Percentiles rank a stretch among this genome's conserved stretches.
Conservation (phyloP, 192 early-diverging fungal species). For the Allomyces macrogynus region DNA sequence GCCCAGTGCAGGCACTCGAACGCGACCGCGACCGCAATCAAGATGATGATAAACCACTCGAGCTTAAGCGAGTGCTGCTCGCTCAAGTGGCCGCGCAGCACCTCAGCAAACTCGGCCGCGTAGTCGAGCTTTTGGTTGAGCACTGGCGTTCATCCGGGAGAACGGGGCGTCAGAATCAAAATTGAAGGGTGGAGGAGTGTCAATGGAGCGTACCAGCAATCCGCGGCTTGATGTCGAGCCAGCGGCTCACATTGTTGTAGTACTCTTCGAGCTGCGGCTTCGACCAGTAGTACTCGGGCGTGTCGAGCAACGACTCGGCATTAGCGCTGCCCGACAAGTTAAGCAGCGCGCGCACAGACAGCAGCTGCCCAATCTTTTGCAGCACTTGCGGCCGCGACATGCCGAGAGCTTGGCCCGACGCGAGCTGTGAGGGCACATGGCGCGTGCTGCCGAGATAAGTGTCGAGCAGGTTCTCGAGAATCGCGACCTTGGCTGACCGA, state of each 20-base stretch:
- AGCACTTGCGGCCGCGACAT: constrained; percentile 21
- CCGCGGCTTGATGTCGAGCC: constrained; percentile 31
- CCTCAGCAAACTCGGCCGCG: constrained; percentile 36
- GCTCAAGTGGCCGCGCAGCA: constrained; percentile 27
- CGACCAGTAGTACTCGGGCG: constrained; percentile 40
- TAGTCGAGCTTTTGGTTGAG: constrained; percentile 49
- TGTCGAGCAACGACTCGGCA: constrained; percentile 30
- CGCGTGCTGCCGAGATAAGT: constrained; percentile 20
- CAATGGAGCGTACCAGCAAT: constrained; percentile 8
- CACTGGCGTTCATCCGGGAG: background rate
- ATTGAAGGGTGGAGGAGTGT: background rate
- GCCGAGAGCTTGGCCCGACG: constrained; percentile 21
- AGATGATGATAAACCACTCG: constrained; percentile 17
- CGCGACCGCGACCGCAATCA: constrained; percentile 4
- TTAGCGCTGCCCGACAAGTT: constrained; percentile 19
- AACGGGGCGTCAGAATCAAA: no score
- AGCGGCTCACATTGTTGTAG: constrained; percentile 22
- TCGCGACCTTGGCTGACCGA: constrained; percentile 28
- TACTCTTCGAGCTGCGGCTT: constrained; percentile 22
- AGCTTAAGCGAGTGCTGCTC: constrained; percentile 24
- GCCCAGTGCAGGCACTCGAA: no score
- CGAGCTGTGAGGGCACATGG: constrained; percentile 23
- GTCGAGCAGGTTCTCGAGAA: constrained; percentile 30
- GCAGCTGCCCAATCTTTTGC: constrained; percentile 26
- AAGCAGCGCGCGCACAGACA: constrained; percentile 22